phyloP scores from a whole-genome alignment of 768 basidiomycete genomes.

The Lactifluus hygrophoroides region DNA sequence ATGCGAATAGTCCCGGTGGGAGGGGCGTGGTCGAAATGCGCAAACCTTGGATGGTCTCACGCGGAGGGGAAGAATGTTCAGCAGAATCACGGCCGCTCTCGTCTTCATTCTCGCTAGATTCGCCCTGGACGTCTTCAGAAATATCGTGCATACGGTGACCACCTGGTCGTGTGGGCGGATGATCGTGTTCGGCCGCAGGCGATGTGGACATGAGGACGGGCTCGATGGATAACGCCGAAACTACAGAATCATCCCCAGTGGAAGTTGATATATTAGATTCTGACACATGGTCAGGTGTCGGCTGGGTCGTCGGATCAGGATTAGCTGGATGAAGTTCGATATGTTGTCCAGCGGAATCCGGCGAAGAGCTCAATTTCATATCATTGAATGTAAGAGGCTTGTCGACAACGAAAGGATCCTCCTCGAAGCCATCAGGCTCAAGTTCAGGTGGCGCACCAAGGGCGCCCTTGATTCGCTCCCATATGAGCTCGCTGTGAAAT shows the following conservation, averaged over 20 bases:
- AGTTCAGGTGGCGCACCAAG: conserved; percentile 83
- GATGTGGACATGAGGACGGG: conserved; percentile 39
- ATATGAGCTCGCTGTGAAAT: conserved; percentile 73
- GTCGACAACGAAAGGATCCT: conserved; percentile 13
- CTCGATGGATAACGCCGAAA: conserved; percentile 34
- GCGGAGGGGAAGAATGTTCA: not conserved
- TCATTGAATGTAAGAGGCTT: conserved; percentile 4
- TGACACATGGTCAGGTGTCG: conserved; percentile 1
- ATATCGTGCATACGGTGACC: conserved; percentile 29
- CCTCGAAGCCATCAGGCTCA: conserved; percentile 45
- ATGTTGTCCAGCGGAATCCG: not conserved
- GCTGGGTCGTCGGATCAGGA: not conserved
- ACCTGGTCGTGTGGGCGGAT: conserved; percentile 30
- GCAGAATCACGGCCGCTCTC: not conserved
- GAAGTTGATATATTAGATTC: not conserved
- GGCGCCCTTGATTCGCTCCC: conserved; percentile 85
- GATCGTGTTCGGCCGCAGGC: conserved; percentile 19
- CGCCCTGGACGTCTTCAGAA: conserved; percentile 16
- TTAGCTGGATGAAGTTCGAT: not conserved
- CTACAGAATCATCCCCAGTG: not conserved
- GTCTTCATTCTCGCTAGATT: conserved; percentile 8
- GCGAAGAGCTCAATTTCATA: conserved; percentile 1
- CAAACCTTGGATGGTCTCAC: conserved; percentile 41
- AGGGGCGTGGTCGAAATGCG: conserved; percentile 42
- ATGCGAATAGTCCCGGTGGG: conserved; percentile 21